A percentile compares a stretch with the other conserved stretches of the same genome.
phyloP scores from a whole-genome alignment of 441 rosid species.

The Gossypium trilobum region DNA sequence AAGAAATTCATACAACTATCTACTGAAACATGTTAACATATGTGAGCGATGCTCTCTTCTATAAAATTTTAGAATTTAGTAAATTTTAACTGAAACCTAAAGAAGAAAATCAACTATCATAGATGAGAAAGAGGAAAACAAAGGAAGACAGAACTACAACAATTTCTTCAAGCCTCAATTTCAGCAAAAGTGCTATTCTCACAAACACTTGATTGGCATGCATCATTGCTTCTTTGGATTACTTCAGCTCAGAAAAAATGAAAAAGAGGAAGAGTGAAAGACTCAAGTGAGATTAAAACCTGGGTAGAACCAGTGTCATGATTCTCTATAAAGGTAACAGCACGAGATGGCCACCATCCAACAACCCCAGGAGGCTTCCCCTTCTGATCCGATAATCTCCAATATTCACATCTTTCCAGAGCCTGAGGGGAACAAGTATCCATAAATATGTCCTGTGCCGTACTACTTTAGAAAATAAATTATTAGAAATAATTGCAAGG shows the following conservation, averaged over 20 bases:
- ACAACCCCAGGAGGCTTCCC: slow-evolving; percentile 92
- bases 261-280: background rate
- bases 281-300: slow-evolving; percentile 32
- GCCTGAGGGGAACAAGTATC: slow-evolving; percentile 32
- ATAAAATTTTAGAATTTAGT: background rate
- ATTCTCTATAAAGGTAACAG: slow-evolving; percentile 91
- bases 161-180: background rate
- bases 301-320: slow-evolving; percentile 98
- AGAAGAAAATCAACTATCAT: background rate
- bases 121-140: background rate
- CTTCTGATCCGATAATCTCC: slow-evolving; percentile 81
- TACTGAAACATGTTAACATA: background rate
- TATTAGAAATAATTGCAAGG: background rate
- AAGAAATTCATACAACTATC: background rate
- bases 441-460: slow-evolving; percentile 3
- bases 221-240: background rate
- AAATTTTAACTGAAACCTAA: background rate
- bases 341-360: slow-evolving; percentile 99
- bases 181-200: background rate
- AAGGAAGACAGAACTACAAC: background rate
- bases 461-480: background rate
- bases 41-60: background rate
- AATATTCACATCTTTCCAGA: slow-evolving; percentile 72
- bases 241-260: background rate
- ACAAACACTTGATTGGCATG: background rate